These are phyloP conservation scores for Babesia ovata DNA, from an alignment of 169 alveolate genomes.

Conservation along the genomic window DNA sequence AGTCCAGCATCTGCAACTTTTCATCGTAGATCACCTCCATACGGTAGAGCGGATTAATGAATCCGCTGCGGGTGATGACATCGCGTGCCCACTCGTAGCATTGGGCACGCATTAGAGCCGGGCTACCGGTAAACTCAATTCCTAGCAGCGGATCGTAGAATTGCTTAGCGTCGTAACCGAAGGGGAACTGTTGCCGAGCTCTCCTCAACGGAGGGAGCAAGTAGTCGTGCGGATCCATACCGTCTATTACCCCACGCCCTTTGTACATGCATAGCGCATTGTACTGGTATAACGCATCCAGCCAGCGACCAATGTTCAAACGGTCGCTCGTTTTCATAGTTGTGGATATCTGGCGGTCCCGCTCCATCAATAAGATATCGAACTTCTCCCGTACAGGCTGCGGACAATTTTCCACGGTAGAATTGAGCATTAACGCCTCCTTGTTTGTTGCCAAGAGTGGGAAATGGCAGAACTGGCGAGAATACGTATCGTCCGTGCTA, in stretches of 20 bases:
- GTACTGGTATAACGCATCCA: constrained; percentile 35
- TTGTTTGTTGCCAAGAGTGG: constrained; percentile 52
- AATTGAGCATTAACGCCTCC: constrained; percentile 36
- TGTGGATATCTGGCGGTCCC: constrained; percentile 13
- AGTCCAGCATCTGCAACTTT: constrained; percentile 36
- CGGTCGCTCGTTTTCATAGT: constrained; percentile 7
- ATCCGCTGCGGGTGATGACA: constrained; percentile 18
- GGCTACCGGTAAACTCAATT: constrained; percentile 34
- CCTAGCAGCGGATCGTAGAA: constrained; percentile 36
- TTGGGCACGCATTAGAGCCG: constrained; percentile 36
- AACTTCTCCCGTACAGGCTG: not conserved
- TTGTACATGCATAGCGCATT: constrained; percentile 47
- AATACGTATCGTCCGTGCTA: constrained; percentile 37
- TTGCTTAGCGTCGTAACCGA: constrained; percentile 35
- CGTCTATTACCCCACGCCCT: constrained; percentile 7
- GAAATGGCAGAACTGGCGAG: constrained; percentile 53
- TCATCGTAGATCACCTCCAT: constrained; percentile 22
- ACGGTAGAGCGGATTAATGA: constrained; percentile 28
- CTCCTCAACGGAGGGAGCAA: constrained; percentile 32
- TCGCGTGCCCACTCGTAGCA: constrained; percentile 44
- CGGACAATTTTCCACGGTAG: not conserved
- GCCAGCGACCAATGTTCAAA: constrained; percentile 29
- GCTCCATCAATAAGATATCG: constrained; percentile 5
- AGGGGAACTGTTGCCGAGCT: constrained; percentile 31
- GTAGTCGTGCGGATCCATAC: constrained; percentile 34